Conservation (phyloP, 2,329 filamentous ascomycete species). For the Xylaria sp. region DNA sequence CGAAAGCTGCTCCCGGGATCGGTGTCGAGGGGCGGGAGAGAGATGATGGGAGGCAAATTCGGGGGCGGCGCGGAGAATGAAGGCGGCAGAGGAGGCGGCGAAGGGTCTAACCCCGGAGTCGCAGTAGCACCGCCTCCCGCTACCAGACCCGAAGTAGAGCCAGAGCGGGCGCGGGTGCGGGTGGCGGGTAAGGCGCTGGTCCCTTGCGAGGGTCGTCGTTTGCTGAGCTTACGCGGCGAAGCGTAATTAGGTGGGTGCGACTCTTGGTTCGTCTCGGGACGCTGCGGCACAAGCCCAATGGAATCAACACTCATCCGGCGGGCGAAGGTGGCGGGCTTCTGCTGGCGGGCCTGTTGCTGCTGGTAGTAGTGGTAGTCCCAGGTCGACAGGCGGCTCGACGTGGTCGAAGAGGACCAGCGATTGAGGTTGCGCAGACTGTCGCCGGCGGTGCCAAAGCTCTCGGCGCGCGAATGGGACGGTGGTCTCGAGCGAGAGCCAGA, state of each 20-base stretch:
- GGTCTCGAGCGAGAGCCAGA: conserved; percentile 27
- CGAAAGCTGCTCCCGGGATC: conserved; percentile 37
- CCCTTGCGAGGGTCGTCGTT: conserved; percentile 46
- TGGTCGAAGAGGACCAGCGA: conserved; percentile 64
- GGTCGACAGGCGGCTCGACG: conserved; percentile 58
- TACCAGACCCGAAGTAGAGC: conserved; percentile 6
- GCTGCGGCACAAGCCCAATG: conserved; percentile 46
- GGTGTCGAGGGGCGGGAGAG: conserved; percentile 53
- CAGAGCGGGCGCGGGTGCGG: conserved; percentile 19
- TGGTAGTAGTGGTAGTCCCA: conserved; percentile 41
- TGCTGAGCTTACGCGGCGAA: conserved; percentile 45
- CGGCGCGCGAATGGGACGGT: conserved; percentile 39
- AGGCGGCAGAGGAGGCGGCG: conserved; percentile 49
- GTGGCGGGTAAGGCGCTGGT: conserved; percentile 39
- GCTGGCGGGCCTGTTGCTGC: conserved; percentile 44
- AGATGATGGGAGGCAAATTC: conserved; percentile 54
- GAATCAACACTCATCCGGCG: conserved; percentile 59
- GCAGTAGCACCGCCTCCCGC: conserved; percentile 14
- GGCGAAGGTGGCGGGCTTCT: conserved; percentile 48
- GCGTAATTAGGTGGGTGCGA: conserved; percentile 31
- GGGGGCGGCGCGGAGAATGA: conserved; percentile 48
- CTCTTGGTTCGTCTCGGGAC: conserved; percentile 25
- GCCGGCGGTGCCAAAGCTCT: conserved; percentile 47
- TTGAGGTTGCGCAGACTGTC: conserved; percentile 61
- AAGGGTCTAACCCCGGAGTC: conserved; percentile 19